Percentiles rank a stretch among this genome's conserved stretches.
Conservation (phyloP, 1,284 basidiomycete genomes). For the Termitomyces sp. region DNA sequence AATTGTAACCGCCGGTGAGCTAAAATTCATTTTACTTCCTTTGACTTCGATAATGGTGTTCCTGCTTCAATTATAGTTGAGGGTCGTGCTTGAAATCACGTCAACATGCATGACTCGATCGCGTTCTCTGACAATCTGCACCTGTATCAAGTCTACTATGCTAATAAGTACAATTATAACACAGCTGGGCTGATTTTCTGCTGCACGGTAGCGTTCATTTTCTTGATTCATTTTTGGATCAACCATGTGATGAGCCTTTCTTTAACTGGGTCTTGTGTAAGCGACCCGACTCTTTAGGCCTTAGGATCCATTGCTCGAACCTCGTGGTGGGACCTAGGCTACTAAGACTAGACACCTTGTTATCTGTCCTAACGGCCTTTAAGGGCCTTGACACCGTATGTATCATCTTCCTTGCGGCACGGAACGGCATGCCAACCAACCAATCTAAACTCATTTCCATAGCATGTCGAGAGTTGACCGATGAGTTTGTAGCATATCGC, state of each 20-base stretch:
- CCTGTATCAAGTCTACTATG: constrained; percentile 1
- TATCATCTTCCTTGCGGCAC: too few relatives aligned
- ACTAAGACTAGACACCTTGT: not conserved
- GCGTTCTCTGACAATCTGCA: not conserved
- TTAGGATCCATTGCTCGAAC: not conserved
- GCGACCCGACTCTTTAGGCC: not conserved
- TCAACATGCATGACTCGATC: constrained; percentile 7
- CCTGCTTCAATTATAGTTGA: constrained; percentile 2
- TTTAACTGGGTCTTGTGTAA: not conserved
- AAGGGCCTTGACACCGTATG: not conserved
- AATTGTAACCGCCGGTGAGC: constrained; percentile 6
- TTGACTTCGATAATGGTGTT: constrained; percentile 1
- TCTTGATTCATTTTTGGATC: not conserved
- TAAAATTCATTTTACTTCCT: constrained; percentile 3
- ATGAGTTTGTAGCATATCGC: not conserved
- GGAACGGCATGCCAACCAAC: not conserved
- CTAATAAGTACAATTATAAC: not conserved
- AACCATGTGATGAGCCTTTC: not conserved
- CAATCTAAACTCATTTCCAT: not conserved
- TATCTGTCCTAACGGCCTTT: not conserved
- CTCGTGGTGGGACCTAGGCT: not conserved
- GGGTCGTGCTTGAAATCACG: constrained; percentile 3
- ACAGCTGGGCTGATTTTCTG: not conserved
- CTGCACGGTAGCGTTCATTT: not conserved
- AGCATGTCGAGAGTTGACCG: not conserved